These are phyloP conservation scores for Globisporangium abappressorium DNA, from an alignment of 352 stramenopile species.

Conservation along the genomic window DNA sequence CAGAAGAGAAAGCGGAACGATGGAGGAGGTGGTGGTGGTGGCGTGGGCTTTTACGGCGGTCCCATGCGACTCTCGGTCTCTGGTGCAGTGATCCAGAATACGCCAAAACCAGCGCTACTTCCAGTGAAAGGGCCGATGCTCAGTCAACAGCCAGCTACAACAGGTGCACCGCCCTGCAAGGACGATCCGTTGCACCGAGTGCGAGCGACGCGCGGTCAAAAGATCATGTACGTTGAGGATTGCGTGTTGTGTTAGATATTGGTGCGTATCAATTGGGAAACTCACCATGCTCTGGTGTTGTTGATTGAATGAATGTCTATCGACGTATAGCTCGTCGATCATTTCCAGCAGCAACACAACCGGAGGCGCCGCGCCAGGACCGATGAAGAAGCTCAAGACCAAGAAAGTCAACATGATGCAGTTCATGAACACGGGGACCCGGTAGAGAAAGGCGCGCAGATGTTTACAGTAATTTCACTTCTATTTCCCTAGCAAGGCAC, in stretches of 20 bases:
- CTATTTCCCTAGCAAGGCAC: not conserved
- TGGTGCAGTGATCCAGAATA: conserved; percentile 42
- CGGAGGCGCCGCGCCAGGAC: not conserved
- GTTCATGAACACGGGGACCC: conserved; percentile 60
- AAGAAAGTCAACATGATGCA: conserved; percentile 84
- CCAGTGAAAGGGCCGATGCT: conserved; percentile 8
- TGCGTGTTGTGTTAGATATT: not conserved
- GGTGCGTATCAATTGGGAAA: not conserved
- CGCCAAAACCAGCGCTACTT: not conserved
- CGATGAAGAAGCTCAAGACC: conserved; percentile 23
- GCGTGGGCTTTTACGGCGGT: conserved; percentile 31
- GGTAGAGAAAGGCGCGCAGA: not conserved
- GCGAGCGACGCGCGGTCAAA: conserved; percentile 26
- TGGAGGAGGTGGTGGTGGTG: not conserved
- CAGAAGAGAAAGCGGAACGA: conserved; percentile 63
- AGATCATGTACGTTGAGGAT: conserved; percentile 38
- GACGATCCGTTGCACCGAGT: not conserved
- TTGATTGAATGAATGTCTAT: not conserved
- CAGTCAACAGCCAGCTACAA: not conserved
- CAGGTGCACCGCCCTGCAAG: too few species aligned
- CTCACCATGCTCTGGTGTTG: not conserved
- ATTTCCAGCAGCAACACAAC: conserved; percentile 10
- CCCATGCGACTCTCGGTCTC: conserved; percentile 51
- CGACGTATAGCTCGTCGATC: conserved; percentile 22
- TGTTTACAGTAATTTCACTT: not conserved